Evolutionary conservation across 306 rosid genomes (phyloP), one percentile per base, ranked within the genome.

Genomic region (Cucurbita moschata): DNA sequence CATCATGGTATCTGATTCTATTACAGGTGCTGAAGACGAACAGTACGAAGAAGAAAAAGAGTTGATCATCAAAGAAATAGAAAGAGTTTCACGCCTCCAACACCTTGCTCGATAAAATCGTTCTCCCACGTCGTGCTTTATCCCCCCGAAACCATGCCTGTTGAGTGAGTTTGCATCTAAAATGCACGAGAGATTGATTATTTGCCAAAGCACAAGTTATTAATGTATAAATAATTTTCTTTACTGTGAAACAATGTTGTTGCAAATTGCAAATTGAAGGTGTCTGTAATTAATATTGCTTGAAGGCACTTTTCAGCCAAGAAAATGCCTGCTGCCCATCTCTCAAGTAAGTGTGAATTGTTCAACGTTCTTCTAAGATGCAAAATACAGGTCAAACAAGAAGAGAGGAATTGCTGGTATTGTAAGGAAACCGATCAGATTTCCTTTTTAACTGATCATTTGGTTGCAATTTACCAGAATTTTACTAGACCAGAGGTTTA

Each of bases 1-100:
- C 35, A 30, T 30, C 35, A 30, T 30, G 35, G 35, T 30, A 30
- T 57, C 46, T 58, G 56, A 65, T 19, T 19, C 74, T 26, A 54
- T 74, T 26, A 54, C 87, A 90, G 98, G 97, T 78, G 84, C 96
- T n/a, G 97, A 90, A 84, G 99, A 94, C 52, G 97, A 94, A 53
- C 96, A 94, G 82, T 91, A 91, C 75, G 96, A 94, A 57, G 97
- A 94, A 82, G 99, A 91, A 79, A 94, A 94, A 66, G 97, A 91
- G 80, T 81, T 86, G 72, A 91, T 94, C 85, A 89, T 91, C 56
- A 83, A 64, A 75, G 99, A 94, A 87, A 89, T 94, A 14, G 85
- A 70, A 72, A 76, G 86, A 86, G 42, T 87, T 62, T 61, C 88
- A 0, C 74, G 76, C 4, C n/a, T 70, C 30, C 75, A 73, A 16